Percentiles rank a stretch among this genome's conserved stretches.
Evolutionary conservation across 2,329 filamentous ascomycete species (phyloP).

Genomic region (Aspergillus carbonarius): DNA sequence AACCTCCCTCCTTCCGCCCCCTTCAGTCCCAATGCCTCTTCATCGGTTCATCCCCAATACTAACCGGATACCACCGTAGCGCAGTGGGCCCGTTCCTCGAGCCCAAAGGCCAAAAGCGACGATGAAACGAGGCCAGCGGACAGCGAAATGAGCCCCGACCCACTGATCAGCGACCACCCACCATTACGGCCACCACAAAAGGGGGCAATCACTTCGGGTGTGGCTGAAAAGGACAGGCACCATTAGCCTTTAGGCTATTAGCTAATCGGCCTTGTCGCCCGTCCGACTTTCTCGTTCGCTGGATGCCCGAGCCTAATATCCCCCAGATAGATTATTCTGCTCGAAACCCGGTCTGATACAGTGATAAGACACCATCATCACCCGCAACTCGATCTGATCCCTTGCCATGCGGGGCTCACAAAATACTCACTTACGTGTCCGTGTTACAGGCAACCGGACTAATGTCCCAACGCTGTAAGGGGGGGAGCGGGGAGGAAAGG

Average conservation of each 20-base stretch:
- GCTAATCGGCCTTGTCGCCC: no score
- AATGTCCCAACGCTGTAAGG: constrained; percentile 4
- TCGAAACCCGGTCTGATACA: neutral
- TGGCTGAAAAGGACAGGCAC: neutral
- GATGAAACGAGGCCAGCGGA: constrained; percentile 2
- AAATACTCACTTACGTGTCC: neutral
- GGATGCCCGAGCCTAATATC: no score
- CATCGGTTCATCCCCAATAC: neutral
- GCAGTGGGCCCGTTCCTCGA: neutral
- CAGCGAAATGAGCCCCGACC: constrained; percentile 1
- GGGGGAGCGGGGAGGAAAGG: neutral
- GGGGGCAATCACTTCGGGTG: neutral
- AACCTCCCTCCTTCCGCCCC: neutral
- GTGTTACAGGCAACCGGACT: neutral
- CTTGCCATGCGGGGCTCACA: neutral
- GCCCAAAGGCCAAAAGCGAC: neutral
- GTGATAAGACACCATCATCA: neutral
- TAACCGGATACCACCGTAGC: neutral
- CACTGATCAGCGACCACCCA: constrained; percentile 13
- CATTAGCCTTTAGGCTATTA: neutral
- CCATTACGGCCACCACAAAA: neutral
- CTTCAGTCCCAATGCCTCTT: neutral
- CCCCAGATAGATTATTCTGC: no score
- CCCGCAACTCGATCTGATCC: neutral
- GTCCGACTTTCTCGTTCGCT: neutral